These are phyloP conservation scores for Penicillium bialowiezense DNA, from an alignment of 495 filamentous ascomycete genomes.

Conservation along the genomic window DNA sequence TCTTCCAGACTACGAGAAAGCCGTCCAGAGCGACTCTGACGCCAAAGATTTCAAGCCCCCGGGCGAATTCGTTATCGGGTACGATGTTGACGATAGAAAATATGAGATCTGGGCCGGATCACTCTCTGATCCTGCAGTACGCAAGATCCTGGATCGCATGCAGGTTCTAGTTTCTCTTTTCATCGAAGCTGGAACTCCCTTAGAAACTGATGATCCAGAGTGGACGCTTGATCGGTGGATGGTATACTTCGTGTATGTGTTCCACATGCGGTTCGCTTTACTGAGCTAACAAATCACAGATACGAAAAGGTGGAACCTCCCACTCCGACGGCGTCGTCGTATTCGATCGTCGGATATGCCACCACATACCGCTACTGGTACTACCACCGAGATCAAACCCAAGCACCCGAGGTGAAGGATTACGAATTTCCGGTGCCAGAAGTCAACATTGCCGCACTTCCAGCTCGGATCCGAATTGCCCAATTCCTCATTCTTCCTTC, in stretches of 20 bases:
- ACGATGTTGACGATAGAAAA: constrained; percentile 43
- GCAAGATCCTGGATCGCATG: constrained; percentile 67
- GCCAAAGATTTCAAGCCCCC: constrained; percentile 61
- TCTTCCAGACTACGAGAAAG: constrained; percentile 55
- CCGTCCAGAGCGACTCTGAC: constrained; percentile 48
- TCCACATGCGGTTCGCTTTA: not conserved
- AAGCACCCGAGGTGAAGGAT: constrained; percentile 30
- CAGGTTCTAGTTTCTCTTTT: constrained; percentile 83
- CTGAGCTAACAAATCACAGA: constrained; percentile 24
- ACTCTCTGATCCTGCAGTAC: constrained; percentile 55
- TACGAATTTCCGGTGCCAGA: constrained; percentile 43
- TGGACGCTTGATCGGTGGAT: constrained; percentile 81
- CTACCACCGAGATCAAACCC: constrained; percentile 29
- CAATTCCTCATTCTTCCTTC: constrained; percentile 93
- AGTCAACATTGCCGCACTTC: constrained; percentile 47
- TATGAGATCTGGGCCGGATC: constrained; percentile 64
- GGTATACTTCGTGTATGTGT: constrained; percentile 67
- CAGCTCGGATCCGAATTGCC: constrained; percentile 77
- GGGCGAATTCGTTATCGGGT: constrained; percentile 52
- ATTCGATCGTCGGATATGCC: constrained; percentile 79
- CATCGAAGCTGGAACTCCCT: constrained; percentile 81
- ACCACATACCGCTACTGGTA: constrained; percentile 80
- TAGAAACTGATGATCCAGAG: constrained; percentile 69
- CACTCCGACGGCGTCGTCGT: constrained; percentile 50
- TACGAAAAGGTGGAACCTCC: constrained; percentile 63